Evolutionary conservation across 2,329 filamentous ascomycete species (phyloP).

Genomic region (Exophiala viscosa): DNA sequence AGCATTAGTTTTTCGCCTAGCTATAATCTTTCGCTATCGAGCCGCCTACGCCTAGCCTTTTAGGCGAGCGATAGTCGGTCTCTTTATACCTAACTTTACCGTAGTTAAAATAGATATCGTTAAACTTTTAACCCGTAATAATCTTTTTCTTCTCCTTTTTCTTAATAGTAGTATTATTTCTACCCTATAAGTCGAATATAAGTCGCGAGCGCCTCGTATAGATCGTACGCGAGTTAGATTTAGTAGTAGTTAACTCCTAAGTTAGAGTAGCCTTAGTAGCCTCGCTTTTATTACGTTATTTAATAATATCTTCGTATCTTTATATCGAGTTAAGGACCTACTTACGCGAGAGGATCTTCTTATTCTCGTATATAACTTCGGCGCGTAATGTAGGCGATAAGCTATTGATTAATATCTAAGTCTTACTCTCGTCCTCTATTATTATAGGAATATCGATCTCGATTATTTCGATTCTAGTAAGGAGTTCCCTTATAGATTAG

Average conservation of each 20-base stretch:
- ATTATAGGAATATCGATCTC: neutral
- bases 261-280: no score
- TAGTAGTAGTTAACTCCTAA: no score
- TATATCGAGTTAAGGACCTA: no score
- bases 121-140: neutral
- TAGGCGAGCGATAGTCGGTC: neutral
- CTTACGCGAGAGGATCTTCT: no score
- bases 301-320: no score
- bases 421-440: neutral
- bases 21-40: neutral
- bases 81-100: no score
- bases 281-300: no score
- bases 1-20: neutral
- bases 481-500: neutral
- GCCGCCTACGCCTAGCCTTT: neutral
- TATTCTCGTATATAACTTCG: no score
- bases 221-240: no score
- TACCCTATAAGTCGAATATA: no score
- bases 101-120: neutral
- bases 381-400: neutral
- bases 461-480: neutral
- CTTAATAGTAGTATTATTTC: no score
- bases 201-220: no score
- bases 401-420: neutral
- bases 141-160: neutral